These are phyloP conservation scores for Meyerozyma athensensis DNA, from an alignment of 1,139 yeast species.

Conservation along the genomic window DNA sequence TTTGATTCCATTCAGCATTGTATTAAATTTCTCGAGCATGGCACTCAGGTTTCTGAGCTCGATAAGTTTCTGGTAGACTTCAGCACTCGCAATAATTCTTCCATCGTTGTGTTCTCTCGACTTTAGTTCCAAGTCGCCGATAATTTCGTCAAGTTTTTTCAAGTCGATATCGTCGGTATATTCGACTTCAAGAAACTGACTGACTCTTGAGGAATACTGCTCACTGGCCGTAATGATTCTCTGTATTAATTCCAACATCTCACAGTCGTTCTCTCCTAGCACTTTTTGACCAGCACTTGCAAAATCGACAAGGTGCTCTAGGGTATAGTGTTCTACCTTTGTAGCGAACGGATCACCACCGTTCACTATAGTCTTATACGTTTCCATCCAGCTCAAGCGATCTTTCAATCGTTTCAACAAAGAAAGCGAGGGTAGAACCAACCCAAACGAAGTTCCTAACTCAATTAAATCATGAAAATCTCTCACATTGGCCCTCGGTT, in stretches of 20 bases:
- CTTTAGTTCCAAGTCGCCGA: slow-evolving; percentile 20
- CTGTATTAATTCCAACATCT: slow-evolving; percentile 18
- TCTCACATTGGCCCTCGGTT: slow-evolving; percentile 12
- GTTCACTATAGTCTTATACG: slow-evolving; percentile 26
- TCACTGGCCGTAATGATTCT: slow-evolving; percentile 27
- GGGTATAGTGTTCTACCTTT: slow-evolving; percentile 32
- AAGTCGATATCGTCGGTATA: slow-evolving; percentile 23
- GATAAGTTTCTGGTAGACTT: slow-evolving; percentile 25
- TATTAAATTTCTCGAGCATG: slow-evolving; percentile 19
- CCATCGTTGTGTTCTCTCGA: slow-evolving; percentile 12
- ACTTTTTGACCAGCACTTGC: slow-evolving; percentile 38
- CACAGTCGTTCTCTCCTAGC: slow-evolving; percentile 24
- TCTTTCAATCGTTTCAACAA: slow-evolving; percentile 46
- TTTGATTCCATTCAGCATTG: slow-evolving; percentile 9
- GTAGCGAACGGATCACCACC: slow-evolving; percentile 42
- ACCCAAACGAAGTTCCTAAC: slow-evolving; percentile 57
- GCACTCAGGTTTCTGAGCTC: slow-evolving; percentile 22
- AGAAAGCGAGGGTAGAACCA: slow-evolving; percentile 48
- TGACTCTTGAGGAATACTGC: slow-evolving; percentile 24
- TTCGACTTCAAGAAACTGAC: slow-evolving; percentile 21
- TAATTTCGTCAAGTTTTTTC: slow-evolving; percentile 17
- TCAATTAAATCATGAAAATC: slow-evolving; percentile 46
- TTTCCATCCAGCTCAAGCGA: slow-evolving; percentile 46
- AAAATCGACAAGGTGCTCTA: slow-evolving; percentile 33
- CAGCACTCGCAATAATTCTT: slow-evolving; percentile 23